Conservation (phyloP, 257 asterid species). For the Rehmannia glutinosa region DNA sequence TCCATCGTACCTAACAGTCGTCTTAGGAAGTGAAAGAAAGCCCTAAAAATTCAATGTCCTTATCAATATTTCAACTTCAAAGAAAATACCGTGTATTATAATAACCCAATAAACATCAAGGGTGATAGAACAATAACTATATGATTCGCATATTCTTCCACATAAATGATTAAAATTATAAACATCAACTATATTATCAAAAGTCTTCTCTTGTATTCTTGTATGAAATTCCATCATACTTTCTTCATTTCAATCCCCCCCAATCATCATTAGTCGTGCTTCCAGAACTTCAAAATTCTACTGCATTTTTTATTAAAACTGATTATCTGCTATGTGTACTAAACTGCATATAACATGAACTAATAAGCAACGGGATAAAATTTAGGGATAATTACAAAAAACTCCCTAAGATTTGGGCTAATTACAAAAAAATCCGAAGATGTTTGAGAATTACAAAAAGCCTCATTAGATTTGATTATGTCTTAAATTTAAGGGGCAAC, state of each 20-base stretch:
- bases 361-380: too few relatives aligned
- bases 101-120: not conserved
- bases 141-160: slow-evolving; percentile 1
- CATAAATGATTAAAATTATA: not conserved
- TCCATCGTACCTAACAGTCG: not conserved
- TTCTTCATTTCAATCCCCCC: not conserved
- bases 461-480: too few relatives aligned
- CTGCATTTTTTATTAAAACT: too few relatives aligned
- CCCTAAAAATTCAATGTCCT: not conserved
- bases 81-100: not conserved
- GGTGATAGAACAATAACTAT: not conserved
- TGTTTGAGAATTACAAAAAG: too few relatives aligned
- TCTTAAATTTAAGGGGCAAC: too few relatives aligned
- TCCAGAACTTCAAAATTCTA: not conserved
- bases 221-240: not conserved
- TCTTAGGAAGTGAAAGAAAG: not conserved
- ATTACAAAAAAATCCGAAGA: too few relatives aligned
- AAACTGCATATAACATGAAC: too few relatives aligned
- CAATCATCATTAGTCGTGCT: not conserved
- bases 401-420: too few relatives aligned
- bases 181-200: not conserved
- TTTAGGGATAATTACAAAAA: too few relatives aligned
- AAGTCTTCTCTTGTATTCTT: slow-evolving; percentile 15
- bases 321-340: too few relatives aligned
- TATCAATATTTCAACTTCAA: not conserved